phyloP scores from a whole-genome alignment of 768 basidiomycete genomes.

The Butyriboletus loyo region DNA sequence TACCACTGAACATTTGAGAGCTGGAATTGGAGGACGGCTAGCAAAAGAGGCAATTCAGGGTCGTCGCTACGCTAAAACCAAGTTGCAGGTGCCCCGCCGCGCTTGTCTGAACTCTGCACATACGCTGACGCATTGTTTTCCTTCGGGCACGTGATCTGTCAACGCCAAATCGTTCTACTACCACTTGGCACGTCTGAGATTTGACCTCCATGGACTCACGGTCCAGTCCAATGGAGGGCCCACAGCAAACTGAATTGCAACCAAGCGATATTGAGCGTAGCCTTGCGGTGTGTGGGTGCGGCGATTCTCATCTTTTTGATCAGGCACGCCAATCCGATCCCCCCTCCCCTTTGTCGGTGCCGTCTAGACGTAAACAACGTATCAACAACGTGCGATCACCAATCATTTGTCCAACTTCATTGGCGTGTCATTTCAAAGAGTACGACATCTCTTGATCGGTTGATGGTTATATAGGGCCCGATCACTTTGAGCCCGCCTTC shows the following conservation, averaged over 20 bases:
- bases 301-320: constrained; percentile 22
- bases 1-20: background rate
- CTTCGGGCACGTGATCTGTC: constrained; percentile 28
- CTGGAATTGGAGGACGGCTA: background rate
- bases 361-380: constrained; percentile 29
- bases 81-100: background rate
- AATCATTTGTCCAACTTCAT: constrained; percentile 17
- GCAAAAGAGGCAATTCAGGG: background rate
- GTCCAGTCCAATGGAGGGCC: background rate
- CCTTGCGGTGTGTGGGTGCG: constrained; percentile 15
- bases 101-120: background rate
- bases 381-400: constrained; percentile 29
- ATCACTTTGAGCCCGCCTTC: constrained; percentile 14
- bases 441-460: constrained; percentile 29
- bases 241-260: constrained; percentile 6
- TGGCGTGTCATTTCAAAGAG: constrained; percentile 20
- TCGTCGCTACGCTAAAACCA: constrained; percentile 1
- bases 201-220: constrained; percentile 8
- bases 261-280: constrained; percentile 15
- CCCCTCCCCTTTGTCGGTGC: constrained; percentile 32
- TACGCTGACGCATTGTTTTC: background rate
- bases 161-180: constrained; percentile 1
- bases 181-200: background rate
- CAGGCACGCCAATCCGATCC: constrained; percentile 27
- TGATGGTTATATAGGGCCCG: constrained; percentile 14